Conservation (phyloP, 441 rosid genomes). For the Populus hybrid region DNA sequence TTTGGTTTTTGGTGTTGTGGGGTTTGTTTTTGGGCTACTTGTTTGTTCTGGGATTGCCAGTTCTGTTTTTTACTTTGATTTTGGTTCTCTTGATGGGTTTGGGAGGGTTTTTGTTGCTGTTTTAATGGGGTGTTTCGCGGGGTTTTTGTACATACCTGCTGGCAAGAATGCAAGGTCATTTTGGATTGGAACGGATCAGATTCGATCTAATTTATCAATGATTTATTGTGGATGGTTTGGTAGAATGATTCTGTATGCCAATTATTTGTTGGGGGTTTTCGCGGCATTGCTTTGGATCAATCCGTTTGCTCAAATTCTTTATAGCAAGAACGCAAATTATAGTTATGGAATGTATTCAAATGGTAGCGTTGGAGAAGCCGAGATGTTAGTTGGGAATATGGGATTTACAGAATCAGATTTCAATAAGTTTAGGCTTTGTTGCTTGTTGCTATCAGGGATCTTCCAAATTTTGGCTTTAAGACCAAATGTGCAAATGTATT, state of each 20-base stretch:
- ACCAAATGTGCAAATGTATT: conserved; percentile 75
- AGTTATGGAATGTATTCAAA: conserved; percentile 11
- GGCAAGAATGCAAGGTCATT: conserved; percentile 72
- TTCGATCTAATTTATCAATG: conserved; percentile 53
- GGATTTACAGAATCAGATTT: conserved; percentile 52
- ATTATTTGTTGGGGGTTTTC: conserved; percentile 39
- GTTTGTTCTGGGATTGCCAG: conserved; percentile 44
- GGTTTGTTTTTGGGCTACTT: conserved; percentile 51
- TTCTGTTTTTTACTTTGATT: conserved; percentile 53
- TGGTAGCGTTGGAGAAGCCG: conserved; percentile 19
- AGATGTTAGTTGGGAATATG: conserved; percentile 49
- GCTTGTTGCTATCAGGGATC: conserved; percentile 51
- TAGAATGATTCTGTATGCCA: conserved; percentile 51
- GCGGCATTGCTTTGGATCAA: conserved; percentile 79
- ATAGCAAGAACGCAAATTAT: conserved; percentile 27
- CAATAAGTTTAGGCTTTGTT: conserved; percentile 44
- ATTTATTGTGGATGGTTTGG: conserved; percentile 79
- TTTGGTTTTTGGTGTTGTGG: conserved; percentile 48
- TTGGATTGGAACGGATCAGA: conserved; percentile 93
- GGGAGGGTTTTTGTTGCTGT: conserved; percentile 42
- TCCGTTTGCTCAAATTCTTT: conserved; percentile 57
- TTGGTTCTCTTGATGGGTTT: conserved; percentile 50
- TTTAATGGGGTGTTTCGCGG: conserved; percentile 59
- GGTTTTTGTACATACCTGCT: conserved; percentile 67
- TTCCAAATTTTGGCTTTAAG: conserved; percentile 62